Percentiles rank a stretch among this genome's conserved stretches.
phyloP scores from a whole-genome alignment of 192 early-diverging fungal species.

The Linderina pennispora region DNA sequence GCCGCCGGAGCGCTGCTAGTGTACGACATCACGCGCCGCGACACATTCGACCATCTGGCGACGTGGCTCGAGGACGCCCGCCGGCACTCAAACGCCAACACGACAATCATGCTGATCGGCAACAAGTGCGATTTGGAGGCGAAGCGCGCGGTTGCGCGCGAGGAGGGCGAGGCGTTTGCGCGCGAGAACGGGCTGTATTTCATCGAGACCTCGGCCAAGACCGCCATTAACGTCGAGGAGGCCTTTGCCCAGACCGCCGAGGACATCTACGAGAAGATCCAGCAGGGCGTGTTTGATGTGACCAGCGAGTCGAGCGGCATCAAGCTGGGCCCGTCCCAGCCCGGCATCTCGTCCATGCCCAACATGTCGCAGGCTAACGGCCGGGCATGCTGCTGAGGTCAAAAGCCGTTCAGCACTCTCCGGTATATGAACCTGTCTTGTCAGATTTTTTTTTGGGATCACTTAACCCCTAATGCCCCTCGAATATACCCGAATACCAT shows the following conservation, averaged over 20 bases:
- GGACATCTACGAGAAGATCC: slow-evolving; percentile 78
- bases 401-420: no score
- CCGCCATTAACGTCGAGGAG: slow-evolving; percentile 78
- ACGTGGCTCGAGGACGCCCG: slow-evolving; percentile 84
- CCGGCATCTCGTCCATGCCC: slow-evolving; percentile 55
- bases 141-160: slow-evolving; percentile 71
- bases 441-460: no score
- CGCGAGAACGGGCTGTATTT: slow-evolving; percentile 79
- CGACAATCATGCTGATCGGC: slow-evolving; percentile 84
- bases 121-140: slow-evolving; percentile 88
- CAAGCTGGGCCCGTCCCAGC: slow-evolving; percentile 58
- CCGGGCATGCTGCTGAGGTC: slow-evolving; percentile 35
- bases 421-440: no score
- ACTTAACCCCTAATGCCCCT: no score
- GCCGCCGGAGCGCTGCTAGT: slow-evolving; percentile 75
- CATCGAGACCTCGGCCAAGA: slow-evolving; percentile 88
- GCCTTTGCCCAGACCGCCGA: slow-evolving; percentile 75
- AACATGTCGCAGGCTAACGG: slow-evolving; percentile 39
- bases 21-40: slow-evolving; percentile 77
- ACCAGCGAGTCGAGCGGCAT: slow-evolving; percentile 59
- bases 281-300: slow-evolving; percentile 65
- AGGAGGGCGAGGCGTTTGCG: slow-evolving; percentile 88
- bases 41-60: slow-evolving; percentile 69
- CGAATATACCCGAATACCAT: no score
- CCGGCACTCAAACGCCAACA: slow-evolving; percentile 84